These are phyloP conservation scores for Sporothrix sp. DNA, from an alignment of 2,329 filamentous ascomycete genomes.

Conservation along the genomic window DNA sequence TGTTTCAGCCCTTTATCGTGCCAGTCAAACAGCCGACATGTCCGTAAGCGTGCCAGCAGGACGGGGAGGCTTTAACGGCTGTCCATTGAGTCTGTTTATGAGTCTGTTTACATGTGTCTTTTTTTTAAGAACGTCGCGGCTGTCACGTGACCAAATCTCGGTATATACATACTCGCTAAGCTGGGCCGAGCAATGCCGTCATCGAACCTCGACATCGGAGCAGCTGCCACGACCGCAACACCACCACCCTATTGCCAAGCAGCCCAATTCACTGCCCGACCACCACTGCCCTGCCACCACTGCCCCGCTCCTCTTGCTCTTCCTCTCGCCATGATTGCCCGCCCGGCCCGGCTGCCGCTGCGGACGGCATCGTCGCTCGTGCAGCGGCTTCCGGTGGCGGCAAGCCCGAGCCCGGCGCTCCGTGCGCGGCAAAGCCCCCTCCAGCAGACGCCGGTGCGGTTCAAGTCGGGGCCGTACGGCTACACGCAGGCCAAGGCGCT, in stretches of 20 bases:
- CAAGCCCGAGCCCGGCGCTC: no score
- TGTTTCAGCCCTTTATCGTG: not conserved
- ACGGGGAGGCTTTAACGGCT: no score
- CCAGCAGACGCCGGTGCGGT: constrained; percentile 23
- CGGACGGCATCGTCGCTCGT: not conserved
- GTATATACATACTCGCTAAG: no score
- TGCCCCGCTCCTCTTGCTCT: no score
- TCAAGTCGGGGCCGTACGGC: constrained; percentile 58
- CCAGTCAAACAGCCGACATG: not conserved
- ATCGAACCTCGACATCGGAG: no score
- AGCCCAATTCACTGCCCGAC: no score
- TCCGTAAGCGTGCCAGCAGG: no score
- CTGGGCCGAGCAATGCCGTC: constrained; percentile 12
- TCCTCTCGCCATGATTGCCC: not conserved
- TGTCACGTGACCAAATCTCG: not conserved
- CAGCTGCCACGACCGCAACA: no score
- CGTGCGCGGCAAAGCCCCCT: not conserved
- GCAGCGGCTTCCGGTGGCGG: no score
- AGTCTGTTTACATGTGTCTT: not conserved
- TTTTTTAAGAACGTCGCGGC: not conserved
- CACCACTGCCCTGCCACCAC: no score
- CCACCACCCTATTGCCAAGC: not conserved
- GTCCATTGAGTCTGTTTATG: not conserved
- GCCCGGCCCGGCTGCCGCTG: constrained; percentile 10
- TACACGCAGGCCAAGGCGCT: constrained; percentile 81